Evolutionary conservation across 345 rosid genomes (phyloP).

Genomic region (Dimocarpus longan): DNA sequence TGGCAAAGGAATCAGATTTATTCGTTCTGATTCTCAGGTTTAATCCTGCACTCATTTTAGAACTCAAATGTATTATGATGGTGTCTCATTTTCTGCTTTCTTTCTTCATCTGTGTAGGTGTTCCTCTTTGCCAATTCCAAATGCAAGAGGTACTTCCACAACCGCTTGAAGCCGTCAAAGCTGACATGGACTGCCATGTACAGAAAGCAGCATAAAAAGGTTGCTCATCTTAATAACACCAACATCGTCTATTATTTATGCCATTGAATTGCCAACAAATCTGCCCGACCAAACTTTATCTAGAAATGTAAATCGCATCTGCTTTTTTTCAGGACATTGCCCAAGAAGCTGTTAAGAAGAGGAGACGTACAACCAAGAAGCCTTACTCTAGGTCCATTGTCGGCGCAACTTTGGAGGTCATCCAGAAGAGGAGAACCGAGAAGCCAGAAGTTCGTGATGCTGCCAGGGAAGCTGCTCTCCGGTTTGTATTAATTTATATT

Average conservation of each 20-base stretch:
- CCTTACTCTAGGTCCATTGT: slow-evolving; percentile 76
- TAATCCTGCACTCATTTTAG: background rate
- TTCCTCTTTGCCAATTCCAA: slow-evolving; percentile 88
- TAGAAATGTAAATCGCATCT: background rate
- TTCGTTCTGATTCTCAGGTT: slow-evolving; percentile 80
- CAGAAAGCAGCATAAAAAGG: slow-evolving; percentile 78
- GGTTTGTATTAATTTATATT: slow-evolving; percentile 22
- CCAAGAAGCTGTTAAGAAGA: slow-evolving; percentile 66
- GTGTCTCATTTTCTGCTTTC: background rate
- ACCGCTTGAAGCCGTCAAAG: slow-evolving; percentile 88
- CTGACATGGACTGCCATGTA: slow-evolving; percentile 83
- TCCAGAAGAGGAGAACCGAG: slow-evolving; percentile 64
- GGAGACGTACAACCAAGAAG: slow-evolving; percentile 53
- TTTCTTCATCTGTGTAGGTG: slow-evolving; percentile 44
- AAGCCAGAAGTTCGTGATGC: slow-evolving; percentile 76
- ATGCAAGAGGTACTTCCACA: slow-evolving; percentile 93
- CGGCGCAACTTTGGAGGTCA: slow-evolving; percentile 72
- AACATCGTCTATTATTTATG: background rate
- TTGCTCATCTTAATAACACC: slow-evolving; percentile 8
- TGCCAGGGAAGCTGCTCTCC: slow-evolving; percentile 64
- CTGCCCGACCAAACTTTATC: background rate
- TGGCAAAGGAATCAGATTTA: slow-evolving; percentile 68
- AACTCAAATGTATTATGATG: background rate
- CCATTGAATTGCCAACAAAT: background rate
- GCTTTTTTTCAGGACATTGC: slow-evolving; percentile 52